Conservation (phyloP, 2,329 filamentous ascomycete genomes). For the Anthostomella pinea region DNA sequence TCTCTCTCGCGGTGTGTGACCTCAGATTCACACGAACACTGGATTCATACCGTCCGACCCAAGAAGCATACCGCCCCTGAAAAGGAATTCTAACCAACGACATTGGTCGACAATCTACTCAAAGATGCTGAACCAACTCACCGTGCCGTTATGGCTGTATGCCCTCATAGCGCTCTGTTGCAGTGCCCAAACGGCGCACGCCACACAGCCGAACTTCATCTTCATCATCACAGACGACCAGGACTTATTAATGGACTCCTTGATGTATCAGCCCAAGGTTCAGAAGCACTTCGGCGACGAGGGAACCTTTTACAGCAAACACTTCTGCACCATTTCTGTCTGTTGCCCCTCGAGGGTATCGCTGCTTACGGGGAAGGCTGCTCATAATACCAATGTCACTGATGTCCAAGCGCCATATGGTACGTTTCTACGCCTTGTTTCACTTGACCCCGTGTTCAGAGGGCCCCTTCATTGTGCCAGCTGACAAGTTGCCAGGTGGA, state of each 20-base stretch:
- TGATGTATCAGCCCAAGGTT: conserved; percentile 58
- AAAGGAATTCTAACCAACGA: too few relatives aligned
- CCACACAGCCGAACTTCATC: conserved; percentile 61
- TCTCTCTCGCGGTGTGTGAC: too few relatives aligned
- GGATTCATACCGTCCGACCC: too few relatives aligned
- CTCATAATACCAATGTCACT: conserved; percentile 71
- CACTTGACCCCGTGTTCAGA: not conserved
- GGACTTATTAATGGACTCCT: conserved; percentile 58
- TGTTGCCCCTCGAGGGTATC: conserved; percentile 67
- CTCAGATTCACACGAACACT: too few relatives aligned
- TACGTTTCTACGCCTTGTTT: conserved; percentile 27
- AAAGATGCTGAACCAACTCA: too few relatives aligned
- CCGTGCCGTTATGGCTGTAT: too few relatives aligned
- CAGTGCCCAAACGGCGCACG: too few relatives aligned
- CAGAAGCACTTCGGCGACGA: conserved; percentile 53
- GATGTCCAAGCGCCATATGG: conserved; percentile 54
- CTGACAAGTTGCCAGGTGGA: conserved; percentile 39
- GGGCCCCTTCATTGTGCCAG: not conserved
- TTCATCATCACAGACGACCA: conserved; percentile 69
- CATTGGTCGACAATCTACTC: too few relatives aligned
- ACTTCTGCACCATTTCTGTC: conserved; percentile 64
- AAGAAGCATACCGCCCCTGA: too few relatives aligned
- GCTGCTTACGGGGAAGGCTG: conserved; percentile 62
- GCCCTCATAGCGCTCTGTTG: too few relatives aligned
- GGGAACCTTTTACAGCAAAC: conserved; percentile 58